phyloP scores from a whole-genome alignment of 768 basidiomycete genomes.

The Brasilioporus rufonigricans region DNA sequence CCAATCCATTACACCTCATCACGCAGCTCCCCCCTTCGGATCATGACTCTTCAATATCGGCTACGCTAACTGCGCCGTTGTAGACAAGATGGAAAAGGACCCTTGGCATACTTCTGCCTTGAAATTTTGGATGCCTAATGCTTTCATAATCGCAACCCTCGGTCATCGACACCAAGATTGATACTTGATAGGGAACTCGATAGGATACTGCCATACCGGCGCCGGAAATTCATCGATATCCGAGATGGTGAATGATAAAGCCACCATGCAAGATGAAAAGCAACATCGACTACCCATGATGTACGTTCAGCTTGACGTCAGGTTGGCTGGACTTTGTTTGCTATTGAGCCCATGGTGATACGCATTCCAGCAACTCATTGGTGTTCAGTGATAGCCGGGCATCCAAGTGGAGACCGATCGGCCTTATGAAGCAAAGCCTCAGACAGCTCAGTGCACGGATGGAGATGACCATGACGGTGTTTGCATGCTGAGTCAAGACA shows the following conservation, averaged over 20 bases:
- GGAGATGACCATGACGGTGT: neutral
- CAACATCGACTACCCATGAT: neutral
- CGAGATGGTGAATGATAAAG: neutral
- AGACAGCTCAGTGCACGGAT: neutral
- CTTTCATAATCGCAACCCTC: neutral
- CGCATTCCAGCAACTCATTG: too few species aligned
- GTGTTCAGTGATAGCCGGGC: neutral
- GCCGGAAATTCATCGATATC: neutral
- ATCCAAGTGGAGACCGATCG: neutral
- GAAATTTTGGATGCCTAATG: neutral
- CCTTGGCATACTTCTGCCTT: neutral
- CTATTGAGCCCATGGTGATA: neutral
- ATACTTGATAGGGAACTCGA: neutral
- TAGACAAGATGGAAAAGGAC: neutral
- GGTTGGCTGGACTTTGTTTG: neutral
- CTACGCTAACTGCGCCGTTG: neutral
- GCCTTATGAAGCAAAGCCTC: too few species aligned
- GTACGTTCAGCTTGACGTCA: too few species aligned
- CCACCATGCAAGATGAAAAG: neutral
- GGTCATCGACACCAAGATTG: neutral
- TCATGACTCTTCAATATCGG: neutral
- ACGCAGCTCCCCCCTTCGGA: neutral
- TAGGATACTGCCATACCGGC: neutral
- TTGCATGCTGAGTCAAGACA: neutral
- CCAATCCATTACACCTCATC: too few species aligned